Conservation (phyloP, 2,329 filamentous ascomycete genomes). For the Diaporthe citrichinensis region DNA sequence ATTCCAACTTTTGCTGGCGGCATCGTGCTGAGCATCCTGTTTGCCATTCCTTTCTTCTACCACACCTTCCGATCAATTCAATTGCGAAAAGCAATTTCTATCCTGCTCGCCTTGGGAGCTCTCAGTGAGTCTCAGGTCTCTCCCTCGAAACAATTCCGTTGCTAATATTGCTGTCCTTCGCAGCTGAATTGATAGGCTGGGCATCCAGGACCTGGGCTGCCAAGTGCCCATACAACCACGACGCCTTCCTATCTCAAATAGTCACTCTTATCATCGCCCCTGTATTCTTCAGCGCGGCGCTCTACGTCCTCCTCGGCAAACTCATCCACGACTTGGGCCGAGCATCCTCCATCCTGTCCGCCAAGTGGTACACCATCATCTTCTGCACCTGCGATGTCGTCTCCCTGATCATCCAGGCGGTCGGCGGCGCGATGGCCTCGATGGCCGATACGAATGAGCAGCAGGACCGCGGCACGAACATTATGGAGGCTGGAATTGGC, state of each 20-base stretch:
- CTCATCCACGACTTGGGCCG: constrained; percentile 61
- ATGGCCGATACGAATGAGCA: constrained; percentile 53
- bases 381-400: constrained; percentile 62
- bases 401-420: constrained; percentile 62
- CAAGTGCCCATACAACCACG: constrained; percentile 62
- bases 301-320: constrained; percentile 63
- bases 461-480: constrained; percentile 55
- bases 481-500: constrained; percentile 65
- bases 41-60: constrained; percentile 45
- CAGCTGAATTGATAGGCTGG: constrained; percentile 63
- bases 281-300: constrained; percentile 65
- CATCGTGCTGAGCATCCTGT: constrained; percentile 46
- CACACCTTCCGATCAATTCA: constrained; percentile 45
- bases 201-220: constrained; percentile 62
- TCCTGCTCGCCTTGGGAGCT: constrained; percentile 46
- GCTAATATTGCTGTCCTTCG: background rate
- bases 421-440: constrained; percentile 63
- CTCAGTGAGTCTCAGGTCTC: constrained; percentile 45
- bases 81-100: constrained; percentile 44
- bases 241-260: constrained; percentile 65
- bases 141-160: constrained; percentile 7
- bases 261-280: constrained; percentile 60
- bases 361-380: constrained; percentile 61
- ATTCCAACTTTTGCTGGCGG: constrained; percentile 46
- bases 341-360: constrained; percentile 57